A percentile compares a stretch with the other conserved stretches of the same genome.
These are phyloP conservation scores for Metschnikowia koreensis DNA, from an alignment of 805 yeast genomes.

Conservation along the genomic window DNA sequence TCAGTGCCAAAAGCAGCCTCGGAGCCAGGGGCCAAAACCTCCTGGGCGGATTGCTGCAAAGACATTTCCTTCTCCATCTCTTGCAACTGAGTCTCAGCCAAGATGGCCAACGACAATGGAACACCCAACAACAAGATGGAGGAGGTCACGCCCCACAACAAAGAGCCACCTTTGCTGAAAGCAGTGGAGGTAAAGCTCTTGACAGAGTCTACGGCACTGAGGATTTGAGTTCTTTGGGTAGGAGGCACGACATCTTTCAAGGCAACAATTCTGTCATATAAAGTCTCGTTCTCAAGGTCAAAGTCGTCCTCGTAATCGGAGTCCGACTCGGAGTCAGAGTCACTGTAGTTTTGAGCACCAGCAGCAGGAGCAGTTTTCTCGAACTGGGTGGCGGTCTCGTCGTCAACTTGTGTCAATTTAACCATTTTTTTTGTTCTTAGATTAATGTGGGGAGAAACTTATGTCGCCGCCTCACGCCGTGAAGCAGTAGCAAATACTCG, in stretches of 20 bases:
- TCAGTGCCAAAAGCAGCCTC: slow-evolving; percentile 42
- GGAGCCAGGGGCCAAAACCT: slow-evolving; percentile 68
- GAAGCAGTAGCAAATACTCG: slow-evolving; percentile 14
- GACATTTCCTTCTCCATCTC: slow-evolving; percentile 93
- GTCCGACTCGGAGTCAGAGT: slow-evolving; percentile 48
- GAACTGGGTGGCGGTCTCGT: slow-evolving; percentile 43
- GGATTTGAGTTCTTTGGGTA: slow-evolving; percentile 58
- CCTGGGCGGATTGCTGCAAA: slow-evolving; percentile 74
- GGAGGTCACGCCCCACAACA: slow-evolving; percentile 84
- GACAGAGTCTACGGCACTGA: slow-evolving; percentile 32
- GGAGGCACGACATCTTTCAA: slow-evolving; percentile 91
- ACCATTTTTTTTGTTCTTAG: slow-evolving; percentile 50
- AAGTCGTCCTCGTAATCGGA: slow-evolving; percentile 66
- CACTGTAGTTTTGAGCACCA: slow-evolving; percentile 29
- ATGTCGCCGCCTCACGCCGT: not conserved
- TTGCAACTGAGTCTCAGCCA: slow-evolving; percentile 89
- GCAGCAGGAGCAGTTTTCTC: slow-evolving; percentile 32
- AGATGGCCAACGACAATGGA: slow-evolving; percentile 84
- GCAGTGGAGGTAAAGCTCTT: slow-evolving; percentile 38
- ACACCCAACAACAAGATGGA: slow-evolving; percentile 85
- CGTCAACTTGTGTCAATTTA: slow-evolving; percentile 70
- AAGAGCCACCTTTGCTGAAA: slow-evolving; percentile 63
- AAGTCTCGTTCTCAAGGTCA: slow-evolving; percentile 75
- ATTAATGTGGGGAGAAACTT: not conserved
- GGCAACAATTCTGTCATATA: slow-evolving; percentile 85